phyloP scores from a whole-genome alignment of 2,329 filamentous ascomycete genomes.

The Coniochaeta sp. region DNA sequence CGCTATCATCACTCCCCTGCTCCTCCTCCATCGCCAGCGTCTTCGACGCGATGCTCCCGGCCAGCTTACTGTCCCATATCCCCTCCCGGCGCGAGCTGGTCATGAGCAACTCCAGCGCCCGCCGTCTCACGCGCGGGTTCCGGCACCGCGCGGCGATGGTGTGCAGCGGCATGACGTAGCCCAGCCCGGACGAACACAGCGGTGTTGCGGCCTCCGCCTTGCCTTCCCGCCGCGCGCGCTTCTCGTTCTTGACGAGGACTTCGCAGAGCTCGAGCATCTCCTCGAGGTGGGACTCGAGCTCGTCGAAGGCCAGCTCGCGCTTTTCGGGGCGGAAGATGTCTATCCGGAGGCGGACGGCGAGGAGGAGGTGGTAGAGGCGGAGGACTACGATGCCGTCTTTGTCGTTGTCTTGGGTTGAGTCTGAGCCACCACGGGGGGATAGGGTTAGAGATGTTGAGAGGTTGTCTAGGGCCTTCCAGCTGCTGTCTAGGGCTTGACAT shows the following conservation, averaged over 20 bases:
- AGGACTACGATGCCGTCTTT: constrained; percentile 6
- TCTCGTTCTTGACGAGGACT: constrained; percentile 1
- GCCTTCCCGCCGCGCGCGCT: not conserved
- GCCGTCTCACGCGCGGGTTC: constrained; percentile 5
- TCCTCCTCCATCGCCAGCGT: not conserved
- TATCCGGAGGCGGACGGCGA: constrained; percentile 8
- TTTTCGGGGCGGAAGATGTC: constrained; percentile 9
- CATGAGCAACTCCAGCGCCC: constrained; percentile 4
- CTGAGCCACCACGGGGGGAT: not conserved
- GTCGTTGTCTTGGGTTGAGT: not conserved
- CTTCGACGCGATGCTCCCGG: not conserved
- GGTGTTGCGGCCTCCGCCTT: not conserved
- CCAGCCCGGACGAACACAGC: constrained; percentile 10
- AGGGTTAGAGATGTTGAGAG: not conserved
- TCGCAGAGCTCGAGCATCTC: constrained; percentile 11
- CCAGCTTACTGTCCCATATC: constrained; percentile 6
- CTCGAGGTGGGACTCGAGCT: constrained; percentile 6
- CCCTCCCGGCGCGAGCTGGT: constrained; percentile 1
- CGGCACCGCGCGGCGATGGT: constrained; percentile 11
- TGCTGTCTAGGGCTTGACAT: constrained; percentile 9
- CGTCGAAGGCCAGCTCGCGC: constrained; percentile 9
- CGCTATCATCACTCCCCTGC: not conserved
- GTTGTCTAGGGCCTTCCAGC: constrained; percentile 8
- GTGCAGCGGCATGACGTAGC: constrained; percentile 11
- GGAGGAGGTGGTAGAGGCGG: constrained; percentile 7